These are phyloP conservation scores for Sinapis alba DNA, from an alignment of 441 rosid species.

Conservation along the genomic window DNA sequence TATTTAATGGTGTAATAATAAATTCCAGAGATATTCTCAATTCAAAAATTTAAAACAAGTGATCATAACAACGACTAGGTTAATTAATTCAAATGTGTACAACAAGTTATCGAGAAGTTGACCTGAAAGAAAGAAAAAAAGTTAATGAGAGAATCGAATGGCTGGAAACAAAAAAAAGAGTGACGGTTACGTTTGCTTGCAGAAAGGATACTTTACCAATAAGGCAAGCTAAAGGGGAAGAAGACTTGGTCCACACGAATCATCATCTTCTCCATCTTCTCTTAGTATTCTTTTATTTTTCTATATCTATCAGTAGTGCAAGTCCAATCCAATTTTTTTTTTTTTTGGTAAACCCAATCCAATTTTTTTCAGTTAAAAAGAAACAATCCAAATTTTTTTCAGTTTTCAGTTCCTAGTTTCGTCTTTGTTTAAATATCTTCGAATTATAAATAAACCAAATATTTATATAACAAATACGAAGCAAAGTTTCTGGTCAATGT, in stretches of 20 bases:
- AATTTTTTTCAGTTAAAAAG: not conserved
- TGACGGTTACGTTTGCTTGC: slow-evolving; percentile 41
- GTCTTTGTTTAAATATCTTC: not conserved
- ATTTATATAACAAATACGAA: not conserved
- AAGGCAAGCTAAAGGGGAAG: slow-evolving; percentile 44
- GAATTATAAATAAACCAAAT: not conserved
- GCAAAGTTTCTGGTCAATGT: not conserved
- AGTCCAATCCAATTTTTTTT: not conserved
- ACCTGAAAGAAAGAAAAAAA: not conserved
- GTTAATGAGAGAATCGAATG: not conserved
- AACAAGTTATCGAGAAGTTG: slow-evolving; percentile 16
- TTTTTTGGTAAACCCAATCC: no score
- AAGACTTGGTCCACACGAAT: slow-evolving; percentile 45
- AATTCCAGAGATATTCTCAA: not conserved
- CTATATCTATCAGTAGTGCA: not conserved
- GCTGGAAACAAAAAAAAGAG: slow-evolving; percentile 27
- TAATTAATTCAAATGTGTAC: not conserved
- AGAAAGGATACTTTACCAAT: slow-evolving; percentile 39
- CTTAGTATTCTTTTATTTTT: slow-evolving; percentile 3
- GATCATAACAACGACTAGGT: not conserved
- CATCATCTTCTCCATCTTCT: slow-evolving; percentile 33
- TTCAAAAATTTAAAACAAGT: not conserved
- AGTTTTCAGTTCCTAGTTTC: not conserved
- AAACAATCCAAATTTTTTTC: no score
- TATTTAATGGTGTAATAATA: not conserved